phyloP scores from a whole-genome alignment of 106 monocot genomes.

The Dioscorea dumetorum region DNA sequence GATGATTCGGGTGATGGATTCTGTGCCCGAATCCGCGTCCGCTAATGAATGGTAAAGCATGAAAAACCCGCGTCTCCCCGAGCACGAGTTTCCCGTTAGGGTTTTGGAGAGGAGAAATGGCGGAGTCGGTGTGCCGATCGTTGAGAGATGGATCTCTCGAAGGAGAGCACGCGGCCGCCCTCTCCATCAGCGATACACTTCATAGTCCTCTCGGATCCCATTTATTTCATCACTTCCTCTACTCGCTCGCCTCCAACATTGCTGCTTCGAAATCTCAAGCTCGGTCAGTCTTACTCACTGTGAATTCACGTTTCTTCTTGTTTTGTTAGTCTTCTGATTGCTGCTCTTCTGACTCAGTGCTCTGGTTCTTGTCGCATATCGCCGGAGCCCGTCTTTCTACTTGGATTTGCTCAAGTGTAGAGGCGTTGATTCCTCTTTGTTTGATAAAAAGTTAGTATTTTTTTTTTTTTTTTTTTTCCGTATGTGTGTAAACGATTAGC shows the following conservation, averaged over 20 bases:
- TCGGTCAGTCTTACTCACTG: conserved; percentile 1
- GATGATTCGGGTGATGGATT: no score
- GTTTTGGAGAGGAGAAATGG: conserved; percentile 17
- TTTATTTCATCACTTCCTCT: conserved; percentile 40
- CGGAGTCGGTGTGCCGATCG: conserved; percentile 39
- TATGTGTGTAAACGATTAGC: background rate
- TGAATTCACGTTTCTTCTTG: background rate
- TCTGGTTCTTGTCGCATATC: conserved; percentile 69
- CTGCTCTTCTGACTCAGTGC: conserved; percentile 26
- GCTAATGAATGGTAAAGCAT: no score
- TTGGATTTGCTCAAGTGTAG: conserved; percentile 29
- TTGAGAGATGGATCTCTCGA: conserved; percentile 54
- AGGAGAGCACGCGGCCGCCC: conserved; percentile 53
- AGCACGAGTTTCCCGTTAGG: background rate
- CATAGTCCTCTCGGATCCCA: conserved; percentile 28
- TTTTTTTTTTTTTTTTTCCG: background rate
- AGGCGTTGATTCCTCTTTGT: conserved; percentile 31
- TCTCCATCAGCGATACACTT: conserved; percentile 40
- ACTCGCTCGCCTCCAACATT: conserved; percentile 27
- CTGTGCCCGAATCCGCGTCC: no score
- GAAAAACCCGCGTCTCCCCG: no score
- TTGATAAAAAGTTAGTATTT: conserved; percentile 17
- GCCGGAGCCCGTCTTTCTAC: conserved; percentile 66
- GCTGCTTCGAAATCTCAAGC: conserved; percentile 31
- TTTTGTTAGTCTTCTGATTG: background rate